Evolutionary conservation across 305 asterid genomes (phyloP).

Genomic region (Solanum chacoense): DNA sequence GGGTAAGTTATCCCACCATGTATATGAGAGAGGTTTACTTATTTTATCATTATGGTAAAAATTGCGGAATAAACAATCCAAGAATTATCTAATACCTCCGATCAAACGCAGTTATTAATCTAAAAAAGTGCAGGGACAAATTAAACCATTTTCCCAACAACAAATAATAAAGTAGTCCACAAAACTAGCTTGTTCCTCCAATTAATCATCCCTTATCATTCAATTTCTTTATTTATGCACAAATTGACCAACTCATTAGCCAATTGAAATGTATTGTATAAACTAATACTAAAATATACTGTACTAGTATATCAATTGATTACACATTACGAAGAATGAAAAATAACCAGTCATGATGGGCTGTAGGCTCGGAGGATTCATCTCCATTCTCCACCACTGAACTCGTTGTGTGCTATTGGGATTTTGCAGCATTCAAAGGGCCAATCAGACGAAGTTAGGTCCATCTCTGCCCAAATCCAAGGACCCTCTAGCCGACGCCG

Average conservation of each 20-base stretch:
- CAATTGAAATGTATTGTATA: neutral
- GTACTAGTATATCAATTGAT: neutral
- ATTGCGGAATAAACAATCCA: neutral
- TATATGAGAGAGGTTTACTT: neutral
- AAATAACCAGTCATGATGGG: neutral
- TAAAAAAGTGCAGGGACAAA: neutral
- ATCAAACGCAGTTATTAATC: neutral
- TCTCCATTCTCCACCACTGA: neutral
- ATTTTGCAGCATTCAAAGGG: neutral
- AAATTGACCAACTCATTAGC: neutral
- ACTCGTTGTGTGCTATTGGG: neutral
- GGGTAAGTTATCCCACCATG: neutral
- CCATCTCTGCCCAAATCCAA: conserved; percentile 49
- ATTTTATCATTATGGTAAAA: neutral
- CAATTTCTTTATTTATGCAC: neutral
- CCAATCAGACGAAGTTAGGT: conserved; percentile 25
- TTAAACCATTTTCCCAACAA: neutral
- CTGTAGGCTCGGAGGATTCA: neutral
- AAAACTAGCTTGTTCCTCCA: neutral
- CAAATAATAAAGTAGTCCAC: neutral
- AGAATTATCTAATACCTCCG: neutral
- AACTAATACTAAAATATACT: neutral
- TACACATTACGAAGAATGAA: neutral
- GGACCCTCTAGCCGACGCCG: conserved; percentile 34
- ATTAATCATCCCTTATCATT: neutral